phyloP scores from a whole-genome alignment of 2,329 filamentous ascomycete species.

The Trichoderma cornu-damae region DNA sequence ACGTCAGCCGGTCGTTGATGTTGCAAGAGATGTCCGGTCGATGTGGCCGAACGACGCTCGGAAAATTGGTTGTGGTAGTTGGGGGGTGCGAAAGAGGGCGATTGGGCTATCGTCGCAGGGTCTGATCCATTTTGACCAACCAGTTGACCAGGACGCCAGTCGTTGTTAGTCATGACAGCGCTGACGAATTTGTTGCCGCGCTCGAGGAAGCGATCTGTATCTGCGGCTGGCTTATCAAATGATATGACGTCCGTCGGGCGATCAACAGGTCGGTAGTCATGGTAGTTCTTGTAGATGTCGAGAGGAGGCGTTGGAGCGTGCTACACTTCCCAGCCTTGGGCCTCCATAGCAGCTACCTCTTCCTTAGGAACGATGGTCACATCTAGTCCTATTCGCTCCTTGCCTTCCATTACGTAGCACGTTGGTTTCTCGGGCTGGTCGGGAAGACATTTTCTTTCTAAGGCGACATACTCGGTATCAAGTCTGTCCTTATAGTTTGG shows the following conservation, averaged over 20 bases:
- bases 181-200: constrained; percentile 6
- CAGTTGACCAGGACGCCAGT: constrained; percentile 20
- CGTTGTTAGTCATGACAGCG: constrained; percentile 2
- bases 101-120: constrained; percentile 2
- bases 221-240: constrained; percentile 14
- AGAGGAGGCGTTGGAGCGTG: constrained; percentile 8
- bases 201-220: constrained; percentile 4
- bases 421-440: not conserved
- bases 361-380: not conserved
- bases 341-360: not conserved
- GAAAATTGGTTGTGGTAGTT: not conserved
- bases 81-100: constrained; percentile 11
- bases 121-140: constrained; percentile 17
- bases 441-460: not conserved
- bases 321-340: constrained; percentile 18
- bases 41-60: not conserved
- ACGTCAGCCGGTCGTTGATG: constrained; percentile 11
- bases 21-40: constrained; percentile 12
- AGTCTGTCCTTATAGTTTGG: not conserved
- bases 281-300: constrained; percentile 3
- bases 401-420: not conserved
- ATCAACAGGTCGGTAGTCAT: not conserved
- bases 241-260: constrained; percentile 10
- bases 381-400: not conserved
- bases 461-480: not conserved